Base-by-base conservation (phyloP, 441 rosid genomes). In the Melastoma candidum region DNA sequence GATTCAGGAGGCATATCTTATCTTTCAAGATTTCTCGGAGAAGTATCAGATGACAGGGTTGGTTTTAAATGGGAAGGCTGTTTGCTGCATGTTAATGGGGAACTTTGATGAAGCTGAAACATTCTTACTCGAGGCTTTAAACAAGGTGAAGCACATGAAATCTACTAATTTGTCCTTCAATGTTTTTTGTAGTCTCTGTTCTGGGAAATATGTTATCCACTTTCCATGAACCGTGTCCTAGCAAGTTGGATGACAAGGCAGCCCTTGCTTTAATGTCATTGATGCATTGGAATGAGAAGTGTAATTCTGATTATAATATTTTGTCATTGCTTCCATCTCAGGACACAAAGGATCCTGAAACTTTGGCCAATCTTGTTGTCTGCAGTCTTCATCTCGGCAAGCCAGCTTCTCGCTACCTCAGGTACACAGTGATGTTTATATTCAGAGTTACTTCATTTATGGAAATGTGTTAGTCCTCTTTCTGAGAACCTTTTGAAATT, bases 331-430 rank as follows among this genome's bases (percentile, higher is more conserved):
- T 56, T 36, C 57, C 58, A 57, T 36, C 41, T 47, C 81, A 88
- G 92, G 98, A 88, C 73, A 88, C 94, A 51, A 92, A 85, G 77
- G 97, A 88, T 72, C 84, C 95, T 26, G 96, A 92, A 74, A 88
- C 98, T 54, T 74, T 92, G 46, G 95, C 98, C 51, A 88, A 92
- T 72, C 68, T 88, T 46, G 76, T 88, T 64, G 97, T 85, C 43
- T 88, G 94, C 82, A 77, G 95, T 73, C 95, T 88, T 69, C 92
- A 87, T 71, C 72, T 80, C 1, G 95, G 94, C 36, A 92, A 92
- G 76, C 67, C 94, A 25, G 64, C 92, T 63, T 77, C 95, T 2
- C 94, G 94, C 47, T 82, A 82, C 71, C 84, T 92, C 62, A 87
- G 80, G 98, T 92, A 71, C 7, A 6, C 36, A 17, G 36, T 29